phyloP scores from a whole-genome alignment of 257 asterid genomes.

The Mentha longifolia region DNA sequence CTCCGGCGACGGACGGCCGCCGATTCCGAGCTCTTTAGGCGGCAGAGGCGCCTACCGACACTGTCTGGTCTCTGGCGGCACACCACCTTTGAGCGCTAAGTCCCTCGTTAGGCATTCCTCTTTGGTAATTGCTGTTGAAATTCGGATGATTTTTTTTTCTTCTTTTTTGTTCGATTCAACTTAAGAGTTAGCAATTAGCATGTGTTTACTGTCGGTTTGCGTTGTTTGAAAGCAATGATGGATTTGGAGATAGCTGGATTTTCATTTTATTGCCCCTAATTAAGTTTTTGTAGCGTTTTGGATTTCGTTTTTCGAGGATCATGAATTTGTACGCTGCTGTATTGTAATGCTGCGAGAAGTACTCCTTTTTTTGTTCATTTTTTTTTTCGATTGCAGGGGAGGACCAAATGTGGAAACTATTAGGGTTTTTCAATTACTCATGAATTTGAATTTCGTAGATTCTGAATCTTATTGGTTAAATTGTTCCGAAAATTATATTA shows the following conservation, averaged over 20 bases:
- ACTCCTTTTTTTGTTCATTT: not conserved
- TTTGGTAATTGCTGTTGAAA: conserved; percentile 48
- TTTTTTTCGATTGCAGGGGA: not conserved
- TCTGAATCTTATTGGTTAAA: conserved; percentile 5
- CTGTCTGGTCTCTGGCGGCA: conserved; percentile 43
- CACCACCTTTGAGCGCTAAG: conserved; percentile 48
- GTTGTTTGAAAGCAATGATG: conserved; percentile 14
- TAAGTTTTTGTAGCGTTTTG: not conserved
- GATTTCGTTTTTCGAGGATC: not conserved
- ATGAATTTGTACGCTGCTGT: not conserved
- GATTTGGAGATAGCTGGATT: not conserved
- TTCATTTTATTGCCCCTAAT: not conserved
- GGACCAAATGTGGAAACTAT: conserved; percentile 7
- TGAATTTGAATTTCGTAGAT: not conserved
- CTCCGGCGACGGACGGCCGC: conserved; percentile 77
- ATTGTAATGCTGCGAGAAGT: conserved; percentile 6
- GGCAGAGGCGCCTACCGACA: conserved; percentile 52
- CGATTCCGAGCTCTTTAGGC: conserved; percentile 57
- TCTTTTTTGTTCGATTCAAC: not conserved
- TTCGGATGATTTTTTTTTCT: not conserved
- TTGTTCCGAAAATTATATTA: not conserved
- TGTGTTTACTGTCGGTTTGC: not conserved
- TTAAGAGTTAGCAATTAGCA: not conserved
- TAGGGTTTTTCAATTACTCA: conserved; percentile 5
- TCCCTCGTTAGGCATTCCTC: conserved; percentile 70